Percentiles rank a stretch among this genome's conserved stretches.
Evolutionary conservation across 2,329 filamentous ascomycete genomes (phyloP).

Genomic region (Alternaria infectoria): DNA sequence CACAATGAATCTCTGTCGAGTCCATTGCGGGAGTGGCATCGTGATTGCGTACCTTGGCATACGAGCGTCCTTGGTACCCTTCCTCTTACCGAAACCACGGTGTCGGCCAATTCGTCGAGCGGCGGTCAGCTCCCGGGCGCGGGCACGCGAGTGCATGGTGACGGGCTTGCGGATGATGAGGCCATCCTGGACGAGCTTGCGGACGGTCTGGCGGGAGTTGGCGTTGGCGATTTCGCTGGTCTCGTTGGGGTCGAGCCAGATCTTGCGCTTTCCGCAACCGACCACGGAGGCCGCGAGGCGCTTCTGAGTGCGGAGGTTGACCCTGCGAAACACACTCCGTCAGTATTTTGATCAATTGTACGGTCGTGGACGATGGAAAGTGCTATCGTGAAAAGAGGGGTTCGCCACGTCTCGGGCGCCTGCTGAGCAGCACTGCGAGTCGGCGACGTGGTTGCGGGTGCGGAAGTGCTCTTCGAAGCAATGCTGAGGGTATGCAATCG

Average conservation of each 20-base stretch:
- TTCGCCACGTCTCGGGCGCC: slow-evolving; percentile 40
- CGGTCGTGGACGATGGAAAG: slow-evolving; percentile 24
- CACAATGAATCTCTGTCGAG: slow-evolving; percentile 1
- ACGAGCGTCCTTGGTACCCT: slow-evolving; percentile 99
- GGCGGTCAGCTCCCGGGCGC: slow-evolving; percentile 92
- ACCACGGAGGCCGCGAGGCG: slow-evolving; percentile 98
- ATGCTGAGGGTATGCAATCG: slow-evolving; percentile 24
- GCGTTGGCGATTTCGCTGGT: slow-evolving; percentile 99
- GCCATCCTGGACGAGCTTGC: slow-evolving; percentile 99
- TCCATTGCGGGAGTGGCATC: slow-evolving; percentile 20
- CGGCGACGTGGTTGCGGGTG: slow-evolving; percentile 22
- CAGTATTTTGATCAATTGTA: slow-evolving; percentile 34
- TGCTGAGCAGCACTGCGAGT: slow-evolving; percentile 28
- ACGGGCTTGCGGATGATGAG: slow-evolving; percentile 99
- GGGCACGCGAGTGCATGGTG: slow-evolving; percentile 98
- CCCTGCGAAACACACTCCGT: slow-evolving; percentile 65
- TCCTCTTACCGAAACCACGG: slow-evolving; percentile 99
- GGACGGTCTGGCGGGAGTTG: slow-evolving; percentile 99
- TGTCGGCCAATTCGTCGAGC: slow-evolving; percentile 95
- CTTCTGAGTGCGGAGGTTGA: slow-evolving; percentile 99
- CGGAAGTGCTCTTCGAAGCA: slow-evolving; percentile 26
- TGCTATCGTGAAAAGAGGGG: slow-evolving; percentile 41
- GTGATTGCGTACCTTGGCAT: slow-evolving; percentile 83
- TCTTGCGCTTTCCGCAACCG: slow-evolving; percentile 99
- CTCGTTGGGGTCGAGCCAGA: slow-evolving; percentile 99